A percentile compares a stretch with the other conserved stretches of the same genome.
phyloP scores from a whole-genome alignment of 768 basidiomycete genomes.

The Mycena chlorophos region DNA sequence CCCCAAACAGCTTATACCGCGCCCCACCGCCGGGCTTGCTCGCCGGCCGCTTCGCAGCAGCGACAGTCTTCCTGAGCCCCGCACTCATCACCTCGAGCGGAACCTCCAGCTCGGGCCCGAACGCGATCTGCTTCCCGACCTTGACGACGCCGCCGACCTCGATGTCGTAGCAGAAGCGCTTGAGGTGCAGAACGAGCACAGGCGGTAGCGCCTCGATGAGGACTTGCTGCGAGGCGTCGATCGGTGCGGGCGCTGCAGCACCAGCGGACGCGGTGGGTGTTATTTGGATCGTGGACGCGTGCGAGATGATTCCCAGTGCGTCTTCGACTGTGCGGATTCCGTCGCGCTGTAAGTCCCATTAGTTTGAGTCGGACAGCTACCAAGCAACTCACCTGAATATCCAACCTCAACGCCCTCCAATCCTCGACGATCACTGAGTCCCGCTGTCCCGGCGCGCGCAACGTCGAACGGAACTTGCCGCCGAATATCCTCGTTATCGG shows the following conservation, averaged over 20 bases:
- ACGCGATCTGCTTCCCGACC: slow-evolving; percentile 76
- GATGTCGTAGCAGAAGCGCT: slow-evolving; percentile 87
- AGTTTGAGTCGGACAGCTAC: not conserved
- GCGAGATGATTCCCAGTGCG: slow-evolving; percentile 74
- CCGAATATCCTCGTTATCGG: slow-evolving; percentile 93
- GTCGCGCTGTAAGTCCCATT: slow-evolving; percentile 51
- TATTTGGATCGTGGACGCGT: slow-evolving; percentile 80
- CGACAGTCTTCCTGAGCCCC: not conserved
- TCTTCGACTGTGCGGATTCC: slow-evolving; percentile 78
- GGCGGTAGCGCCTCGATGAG: slow-evolving; percentile 83
- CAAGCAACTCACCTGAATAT: slow-evolving; percentile 67
- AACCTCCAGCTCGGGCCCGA: slow-evolving; percentile 77
- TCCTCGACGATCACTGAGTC: slow-evolving; percentile 90
- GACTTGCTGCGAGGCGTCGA: slow-evolving; percentile 50
- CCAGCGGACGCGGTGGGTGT: slow-evolving; percentile 54
- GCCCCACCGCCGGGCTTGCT: slow-evolving; percentile 43
- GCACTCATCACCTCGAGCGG: slow-evolving; percentile 52
- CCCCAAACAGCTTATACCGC: slow-evolving; percentile 87
- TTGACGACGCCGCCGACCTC: slow-evolving; percentile 79
- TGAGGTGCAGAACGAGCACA: slow-evolving; percentile 84
- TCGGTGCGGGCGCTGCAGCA: slow-evolving; percentile 64
- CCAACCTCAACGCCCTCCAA: slow-evolving; percentile 84
- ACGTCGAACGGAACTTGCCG: slow-evolving; percentile 84
- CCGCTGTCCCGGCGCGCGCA: slow-evolving; percentile 77
- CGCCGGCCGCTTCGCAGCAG: slow-evolving; percentile 45